Evolutionary conservation across 257 asterid species (phyloP), one percentile per base, ranked within the genome.

Genomic region (Scutellaria barbata): DNA sequence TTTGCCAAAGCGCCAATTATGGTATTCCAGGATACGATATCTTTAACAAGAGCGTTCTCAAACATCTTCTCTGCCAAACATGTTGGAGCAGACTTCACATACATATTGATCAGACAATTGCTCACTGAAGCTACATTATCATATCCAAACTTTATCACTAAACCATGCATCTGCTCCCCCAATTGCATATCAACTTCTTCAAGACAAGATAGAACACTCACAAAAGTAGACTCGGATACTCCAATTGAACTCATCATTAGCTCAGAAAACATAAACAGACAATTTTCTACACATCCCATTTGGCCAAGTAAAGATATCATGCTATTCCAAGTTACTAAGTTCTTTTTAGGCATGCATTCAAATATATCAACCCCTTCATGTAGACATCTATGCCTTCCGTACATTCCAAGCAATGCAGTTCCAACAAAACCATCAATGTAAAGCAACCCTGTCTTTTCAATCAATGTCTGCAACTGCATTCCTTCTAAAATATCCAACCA

Each of bases 351-450:
- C 96, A 89, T 89, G 77, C 20, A 46, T 35, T 89, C 84, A 72
- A 94, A 86, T 35, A 91, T 65, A 52, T 45, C 76, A 69, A 81
- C 22, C 64, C 87, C 89, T 77, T 94, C 92, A 54, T 82, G 87
- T 66, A 81, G 68, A 71, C 71, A 85, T 57, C 85, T 89, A 58
- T 63, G 73, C 70, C 83, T 82, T 25, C 91, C 88, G 52, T 89
- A 83, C 88, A 88, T 66, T 58, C 89, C 83, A 81, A 94, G 71
- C 74, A 94, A 76, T 17, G 96, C 83, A 45, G 99, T 91, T 81
- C 99, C 96, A 53, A 84, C 73, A 77, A 74, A 79, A 70, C 89
- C 84, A 62, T 88, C 87, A 1, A 62, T 66, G 10, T 42, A 22
- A 60, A 89, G 46, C 42, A 86, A 42, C 13, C 96, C 95, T 51